Conservation (phyloP, 2,329 filamentous ascomycete genomes). For the Ophiostoma ips region DNA sequence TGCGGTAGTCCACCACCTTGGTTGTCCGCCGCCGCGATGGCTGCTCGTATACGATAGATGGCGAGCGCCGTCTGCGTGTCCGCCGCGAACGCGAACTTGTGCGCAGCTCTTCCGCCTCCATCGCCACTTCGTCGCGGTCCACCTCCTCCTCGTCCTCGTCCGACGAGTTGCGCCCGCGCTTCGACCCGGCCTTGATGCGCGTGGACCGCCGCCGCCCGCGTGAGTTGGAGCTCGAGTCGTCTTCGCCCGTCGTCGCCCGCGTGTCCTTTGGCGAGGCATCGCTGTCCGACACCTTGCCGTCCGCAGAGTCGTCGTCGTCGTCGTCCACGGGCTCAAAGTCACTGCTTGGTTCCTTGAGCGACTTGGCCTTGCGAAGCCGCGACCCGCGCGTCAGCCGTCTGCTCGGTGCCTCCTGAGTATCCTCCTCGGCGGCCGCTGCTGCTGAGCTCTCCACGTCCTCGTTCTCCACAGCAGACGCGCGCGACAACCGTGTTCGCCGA, state of each 20-base stretch:
- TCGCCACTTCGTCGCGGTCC: slow-evolving; percentile 49
- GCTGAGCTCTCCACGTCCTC: slow-evolving; percentile 3
- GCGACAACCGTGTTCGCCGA: slow-evolving; percentile 20
- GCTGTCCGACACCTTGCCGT: slow-evolving; percentile 31
- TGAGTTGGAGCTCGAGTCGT: slow-evolving; percentile 34
- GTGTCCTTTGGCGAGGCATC: slow-evolving; percentile 15
- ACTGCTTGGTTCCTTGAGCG: slow-evolving; percentile 40
- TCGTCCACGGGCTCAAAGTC: slow-evolving; percentile 46
- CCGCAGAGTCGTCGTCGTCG: slow-evolving; percentile 45
- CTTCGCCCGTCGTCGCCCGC: slow-evolving; percentile 23
- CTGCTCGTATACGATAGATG: slow-evolving; percentile 46
- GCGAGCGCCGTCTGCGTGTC: slow-evolving; percentile 37
- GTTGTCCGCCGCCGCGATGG: slow-evolving; percentile 37
- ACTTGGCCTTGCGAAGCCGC: slow-evolving; percentile 29
- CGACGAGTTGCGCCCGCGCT: slow-evolving; percentile 35
- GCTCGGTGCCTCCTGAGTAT: slow-evolving; percentile 22
- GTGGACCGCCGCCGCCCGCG: slow-evolving; percentile 31
- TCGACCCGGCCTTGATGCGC: slow-evolving; percentile 26
- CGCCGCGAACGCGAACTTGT: slow-evolving; percentile 36
- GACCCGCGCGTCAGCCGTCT: slow-evolving; percentile 35
- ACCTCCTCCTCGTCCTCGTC: slow-evolving; percentile 45
- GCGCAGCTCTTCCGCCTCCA: slow-evolving; percentile 49
- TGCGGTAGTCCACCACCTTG: slow-evolving; percentile 71
- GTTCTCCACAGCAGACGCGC: slow-evolving; percentile 9
- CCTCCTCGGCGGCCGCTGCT: slow-evolving; percentile 17